Base-by-base conservation (phyloP, 192 early-diverging fungal genomes). In the Umbelopsis ramanniana region DNA sequence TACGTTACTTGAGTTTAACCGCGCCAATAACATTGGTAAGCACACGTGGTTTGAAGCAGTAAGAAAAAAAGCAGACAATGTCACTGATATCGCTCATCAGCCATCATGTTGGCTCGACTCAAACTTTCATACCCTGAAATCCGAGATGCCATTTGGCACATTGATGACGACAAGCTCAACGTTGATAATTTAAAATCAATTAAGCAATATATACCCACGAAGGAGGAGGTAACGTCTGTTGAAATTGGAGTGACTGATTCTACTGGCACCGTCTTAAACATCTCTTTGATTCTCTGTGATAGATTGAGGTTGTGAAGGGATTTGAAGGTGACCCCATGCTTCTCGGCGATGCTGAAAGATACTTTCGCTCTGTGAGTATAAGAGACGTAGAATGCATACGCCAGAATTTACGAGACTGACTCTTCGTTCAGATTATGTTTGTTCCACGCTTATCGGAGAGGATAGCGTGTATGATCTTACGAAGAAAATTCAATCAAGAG, bases 1-100 rank as follows among this genome's bases (percentile, higher is more conserved):
- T 29, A 88, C 83, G 19, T 60, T 88, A 40, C 74, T 88, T 17
- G 83, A 81, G 33, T 79, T 82, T 46, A 88, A 77, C 68, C 81
- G 86, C 2, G 84, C 86, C 21, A 88, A 88, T 73, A 88, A 88
- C 45, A 88, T 88, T 67, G 83, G 83, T 81, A 78, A 72, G 66
- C 17, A 22, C 38, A 35, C 22, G 0, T 71, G 35, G 14, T 67
- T n/a, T 15, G 33, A 24, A 22, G 10, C 17, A 40, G 29, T 47
- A 0, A n/a, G 40, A 43, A 0, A n/a, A 33, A 63, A 35, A 46
- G 11, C 9, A 3, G 7, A 22, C 40, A 24, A 55, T 46, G 2
- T 38, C 24, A 46, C 45, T 57, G 22, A 26, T 46, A n/a, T 37
- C 70, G 8, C 19, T 35, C 14, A 47, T 2, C 72, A 79, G 86